Evolutionary conservation across 1,284 basidiomycete genomes (phyloP).

Genomic region (Malassezia yamatoensis): DNA sequence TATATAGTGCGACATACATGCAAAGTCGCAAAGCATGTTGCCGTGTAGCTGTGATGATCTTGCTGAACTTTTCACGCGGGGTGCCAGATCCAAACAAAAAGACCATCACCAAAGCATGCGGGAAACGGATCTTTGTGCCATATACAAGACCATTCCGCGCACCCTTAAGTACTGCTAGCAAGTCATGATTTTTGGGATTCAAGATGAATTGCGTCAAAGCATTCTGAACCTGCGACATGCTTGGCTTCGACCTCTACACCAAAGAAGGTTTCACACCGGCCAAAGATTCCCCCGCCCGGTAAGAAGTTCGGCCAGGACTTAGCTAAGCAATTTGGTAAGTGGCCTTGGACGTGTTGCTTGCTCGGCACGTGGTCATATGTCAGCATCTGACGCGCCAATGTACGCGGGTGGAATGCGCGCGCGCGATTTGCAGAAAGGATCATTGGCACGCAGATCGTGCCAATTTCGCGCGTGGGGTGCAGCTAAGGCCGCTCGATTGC

Average conservation of each 20-base stretch:
- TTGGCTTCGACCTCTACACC: background rate
- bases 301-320: no score
- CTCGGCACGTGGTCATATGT: background rate
- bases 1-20: constrained; percentile 90
- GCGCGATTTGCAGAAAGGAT: background rate
- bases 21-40: constrained; percentile 79
- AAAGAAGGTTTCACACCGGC: no score
- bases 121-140: constrained; percentile 83
- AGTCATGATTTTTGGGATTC: constrained; percentile 71
- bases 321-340: no score
- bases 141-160: constrained; percentile 87
- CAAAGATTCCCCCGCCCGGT: no score
- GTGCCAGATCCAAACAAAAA: constrained; percentile 60
- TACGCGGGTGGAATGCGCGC: background rate
- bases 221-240: constrained; percentile 16
- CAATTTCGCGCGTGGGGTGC: constrained; percentile 1
- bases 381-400: background rate
- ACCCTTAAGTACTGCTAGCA: constrained; percentile 78
- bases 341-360: background rate
- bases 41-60: constrained; percentile 76
- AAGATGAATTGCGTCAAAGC: constrained; percentile 35
- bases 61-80: constrained; percentile 54
- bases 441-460: background rate
- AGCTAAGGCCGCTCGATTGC: background rate
- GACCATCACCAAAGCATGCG: constrained; percentile 99